Evolutionary conservation across 1,139 yeast genomes (phyloP).

Genomic region (Scheffersomyces illinoinensis): DNA sequence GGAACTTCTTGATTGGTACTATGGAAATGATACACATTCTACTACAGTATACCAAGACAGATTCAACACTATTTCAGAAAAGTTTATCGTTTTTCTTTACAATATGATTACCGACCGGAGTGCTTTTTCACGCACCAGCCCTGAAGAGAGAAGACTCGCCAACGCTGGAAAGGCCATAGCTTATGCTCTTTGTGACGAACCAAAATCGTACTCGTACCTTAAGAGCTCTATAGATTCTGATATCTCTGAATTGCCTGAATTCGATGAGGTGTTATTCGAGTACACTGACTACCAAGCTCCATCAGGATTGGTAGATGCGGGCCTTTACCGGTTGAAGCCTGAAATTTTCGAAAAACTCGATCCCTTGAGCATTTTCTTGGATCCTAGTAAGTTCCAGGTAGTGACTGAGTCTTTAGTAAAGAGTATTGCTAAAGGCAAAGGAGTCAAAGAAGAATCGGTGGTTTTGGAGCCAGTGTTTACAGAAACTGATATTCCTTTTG

Average conservation of each 20-base stretch:
- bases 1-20: slow-evolving; percentile 58
- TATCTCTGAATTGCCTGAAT: slow-evolving; percentile 32
- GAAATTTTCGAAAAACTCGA: slow-evolving; percentile 35
- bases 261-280: slow-evolving; percentile 37
- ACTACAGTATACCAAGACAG: slow-evolving; percentile 61
- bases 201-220: slow-evolving; percentile 55
- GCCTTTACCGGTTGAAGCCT: slow-evolving; percentile 47
- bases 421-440: slow-evolving; percentile 25
- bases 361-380: slow-evolving; percentile 38
- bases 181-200: slow-evolving; percentile 52
- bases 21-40: slow-evolving; percentile 32
- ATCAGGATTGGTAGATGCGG: slow-evolving; percentile 39
- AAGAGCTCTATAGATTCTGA: slow-evolving; percentile 37
- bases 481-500: slow-evolving; percentile 36
- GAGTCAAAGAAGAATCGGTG: slow-evolving; percentile 41
- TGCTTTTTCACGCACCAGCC: slow-evolving; percentile 35
- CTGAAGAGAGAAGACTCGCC: slow-evolving; percentile 22
- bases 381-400: slow-evolving; percentile 35
- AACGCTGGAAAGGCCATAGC: slow-evolving; percentile 39
- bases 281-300: slow-evolving; percentile 47
- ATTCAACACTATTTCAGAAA: slow-evolving; percentile 50
- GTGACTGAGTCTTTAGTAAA: slow-evolving; percentile 33
- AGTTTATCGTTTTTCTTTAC: slow-evolving; percentile 56
- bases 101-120: slow-evolving; percentile 56
- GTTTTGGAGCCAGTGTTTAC: slow-evolving; percentile 36